Evolutionary conservation across 441 rosid genomes (phyloP), one percentile per base, ranked within the genome.

Genomic region (Populus hybrid): DNA sequence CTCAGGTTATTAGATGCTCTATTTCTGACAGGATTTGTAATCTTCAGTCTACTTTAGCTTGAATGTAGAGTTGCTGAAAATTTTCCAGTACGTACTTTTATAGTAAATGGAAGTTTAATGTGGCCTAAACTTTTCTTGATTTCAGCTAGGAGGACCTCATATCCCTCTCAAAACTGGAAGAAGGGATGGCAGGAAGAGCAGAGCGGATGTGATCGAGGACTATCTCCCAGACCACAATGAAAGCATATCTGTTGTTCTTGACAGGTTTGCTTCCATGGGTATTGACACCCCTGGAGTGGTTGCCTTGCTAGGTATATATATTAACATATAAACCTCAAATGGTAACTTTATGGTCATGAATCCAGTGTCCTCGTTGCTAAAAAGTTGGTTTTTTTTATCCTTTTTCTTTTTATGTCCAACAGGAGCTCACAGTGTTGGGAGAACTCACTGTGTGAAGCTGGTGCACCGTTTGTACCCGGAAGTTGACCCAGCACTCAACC

Each of bases 201-300:
- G 97, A 78, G 91, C 97, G 2, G 95, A 92, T 38, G 74, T 93
- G 29, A 63, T 95, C 2, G 99, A 95, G 83, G 78, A 89, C 7
- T 90, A 85, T 81, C 94, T 95, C 23, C 99, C 99, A 0, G 98
- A 95, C 84, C 99, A 95, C 90, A 95, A 95, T 76, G 99, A 95
- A 82, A 91, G 91, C 84, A 90, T 93, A 77, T 85, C 97, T 64
- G 94, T 83, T 26, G 97, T 93, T 31, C 95, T 95, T 71, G 93
- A 93, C 2, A 91, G 92, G 81, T 92, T 95, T 80, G 86, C 79
- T 1, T 74, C 90, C 74, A 92, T 95, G 68, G 99, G 98, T 0
- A 87, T 95, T 28, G 90, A 93, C 81, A 83, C 95, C 35, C 91
- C 94, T 33, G 97, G 98, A 71, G 83, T 92, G 21, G 97, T 95